Evolutionary conservation across 2,329 filamentous ascomycete genomes (phyloP), one percentile per base, ranked within the genome.

Genomic region (Paraphaeosphaeria minitans): DNA sequence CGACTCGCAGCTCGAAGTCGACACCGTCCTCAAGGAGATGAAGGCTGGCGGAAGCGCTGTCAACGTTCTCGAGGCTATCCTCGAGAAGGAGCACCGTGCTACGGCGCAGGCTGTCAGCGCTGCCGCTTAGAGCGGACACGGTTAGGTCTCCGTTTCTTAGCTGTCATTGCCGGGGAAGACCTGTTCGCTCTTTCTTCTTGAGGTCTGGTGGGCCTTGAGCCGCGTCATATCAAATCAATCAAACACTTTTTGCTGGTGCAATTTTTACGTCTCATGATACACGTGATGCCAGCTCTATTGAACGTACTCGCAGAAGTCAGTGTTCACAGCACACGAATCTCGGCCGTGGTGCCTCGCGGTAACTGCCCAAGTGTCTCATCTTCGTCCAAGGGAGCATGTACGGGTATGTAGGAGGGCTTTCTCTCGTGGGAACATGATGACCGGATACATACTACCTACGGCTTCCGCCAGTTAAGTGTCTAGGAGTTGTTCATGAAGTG

Each of bases 1-100:
- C 1, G 88, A 97, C 70, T 83, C 85, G 69, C 95, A 99, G 83
- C 86, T 99, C 56, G 91, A 89, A 42, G 84, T 97, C 49, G 85
- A 87, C 59, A 83, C 64, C 13, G 70, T 76, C 2, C 42, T 75
- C 24, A 71, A 73, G 55, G 85, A 89, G 74, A 84, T 92, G 71
- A 77, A 80, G 72, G 70, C 77, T 37, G 79, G 78, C 12, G 73
- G 78, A 55, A 77, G 76, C 24, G 77, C 79, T 21, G 70, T 75
- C 27, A 77, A 74, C 29, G 78, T 84, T 14, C 76, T 87, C 24
- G 80, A 83, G 70, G 75, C 74, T 35, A 68, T 83, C 35, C 73
- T 83, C 8, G 81, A 82, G 69, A 76, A 76, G 55, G 80, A 83
- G 71, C 74, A 75, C 53, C 69, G 75, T 58, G 74, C 80, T 64